phyloP scores from a whole-genome alignment of 2,329 filamentous ascomycete species.

The Ophiostoma australiae region DNA sequence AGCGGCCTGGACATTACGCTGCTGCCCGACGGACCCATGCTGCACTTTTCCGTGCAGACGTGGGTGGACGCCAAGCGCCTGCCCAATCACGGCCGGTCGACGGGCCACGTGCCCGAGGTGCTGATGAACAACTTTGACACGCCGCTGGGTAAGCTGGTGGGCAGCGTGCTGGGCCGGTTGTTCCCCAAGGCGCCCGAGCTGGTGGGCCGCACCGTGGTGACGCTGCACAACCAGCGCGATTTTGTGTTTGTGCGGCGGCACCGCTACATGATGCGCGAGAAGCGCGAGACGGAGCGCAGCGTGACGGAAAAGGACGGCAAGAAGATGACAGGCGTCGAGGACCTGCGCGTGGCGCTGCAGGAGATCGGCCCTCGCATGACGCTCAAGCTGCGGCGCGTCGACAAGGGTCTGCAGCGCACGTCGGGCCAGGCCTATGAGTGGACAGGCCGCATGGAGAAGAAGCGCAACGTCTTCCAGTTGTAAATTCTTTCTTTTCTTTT shows the following conservation, averaged over 20 bases:
- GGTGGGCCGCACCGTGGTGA: slow-evolving; percentile 81
- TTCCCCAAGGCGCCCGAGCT: slow-evolving; percentile 71
- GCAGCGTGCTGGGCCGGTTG: slow-evolving; percentile 73
- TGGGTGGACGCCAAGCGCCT: slow-evolving; percentile 86
- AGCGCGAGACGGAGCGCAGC: slow-evolving; percentile 78
- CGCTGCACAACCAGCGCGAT: slow-evolving; percentile 89
- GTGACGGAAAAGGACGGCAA: slow-evolving; percentile 78
- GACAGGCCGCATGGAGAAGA: slow-evolving; percentile 93
- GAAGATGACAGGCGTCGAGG: slow-evolving; percentile 77
- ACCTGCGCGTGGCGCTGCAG: slow-evolving; percentile 79
- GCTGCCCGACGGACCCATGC: slow-evolving; percentile 78
- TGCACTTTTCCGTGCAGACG: slow-evolving; percentile 86
- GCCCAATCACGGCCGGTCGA: slow-evolving; percentile 82
- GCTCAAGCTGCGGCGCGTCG: slow-evolving; percentile 82
- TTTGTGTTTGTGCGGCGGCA: slow-evolving; percentile 92
- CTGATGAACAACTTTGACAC: slow-evolving; percentile 92
- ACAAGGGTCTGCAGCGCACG: slow-evolving; percentile 70
- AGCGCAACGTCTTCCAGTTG: slow-evolving; percentile 87
- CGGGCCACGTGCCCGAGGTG: slow-evolving; percentile 85
- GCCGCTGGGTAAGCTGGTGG: slow-evolving; percentile 80
- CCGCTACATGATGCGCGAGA: slow-evolving; percentile 88
- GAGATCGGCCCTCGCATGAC: slow-evolving; percentile 73
- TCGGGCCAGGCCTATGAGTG: slow-evolving; percentile 80
- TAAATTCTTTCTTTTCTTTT: slow-evolving; percentile 36
- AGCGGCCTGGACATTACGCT: slow-evolving; percentile 79